phyloP scores from a whole-genome alignment of 179 eudicot species.

The Gypsophila paniculata region DNA sequence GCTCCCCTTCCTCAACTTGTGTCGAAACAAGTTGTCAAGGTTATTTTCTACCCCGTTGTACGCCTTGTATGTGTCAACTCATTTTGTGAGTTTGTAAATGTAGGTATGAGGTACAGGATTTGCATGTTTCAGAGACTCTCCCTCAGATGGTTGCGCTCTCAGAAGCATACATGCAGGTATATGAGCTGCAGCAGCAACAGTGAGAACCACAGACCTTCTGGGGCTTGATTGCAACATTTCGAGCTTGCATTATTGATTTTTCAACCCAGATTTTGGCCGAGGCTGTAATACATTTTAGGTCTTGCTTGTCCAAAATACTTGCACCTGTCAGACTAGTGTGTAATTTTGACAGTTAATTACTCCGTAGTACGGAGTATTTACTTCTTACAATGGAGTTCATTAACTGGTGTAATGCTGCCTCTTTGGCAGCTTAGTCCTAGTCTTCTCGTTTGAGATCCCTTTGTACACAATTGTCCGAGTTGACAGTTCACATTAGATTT shows the following conservation, averaged over 20 bases:
- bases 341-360: conserved; percentile 2
- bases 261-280: neutral
- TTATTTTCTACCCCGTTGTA: neutral
- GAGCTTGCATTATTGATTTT: conserved; percentile 6
- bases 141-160: conserved; percentile 98
- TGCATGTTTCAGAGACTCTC: conserved; percentile 78
- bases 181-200: conserved; percentile 67
- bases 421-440: neutral
- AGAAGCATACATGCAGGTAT: conserved; percentile 91
- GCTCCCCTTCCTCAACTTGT: too few relatives aligned
- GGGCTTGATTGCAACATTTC: neutral
- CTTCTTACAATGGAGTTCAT: too few relatives aligned
- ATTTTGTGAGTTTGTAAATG: neutral
- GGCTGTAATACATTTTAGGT: neutral
- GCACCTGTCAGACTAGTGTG: conserved; percentile 1
- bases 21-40: too few relatives aligned
- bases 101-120: conserved; percentile 92
- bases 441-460: neutral
- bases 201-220: neutral
- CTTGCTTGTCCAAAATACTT: neutral
- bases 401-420: neutral
- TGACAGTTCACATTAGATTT: neutral
- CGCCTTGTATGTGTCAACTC: neutral
- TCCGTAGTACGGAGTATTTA: too few relatives aligned
- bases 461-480: neutral